Evolutionary conservation across 2,329 filamentous ascomycete species (phyloP).

Genomic region (Chalaropsis thielavioides): DNA sequence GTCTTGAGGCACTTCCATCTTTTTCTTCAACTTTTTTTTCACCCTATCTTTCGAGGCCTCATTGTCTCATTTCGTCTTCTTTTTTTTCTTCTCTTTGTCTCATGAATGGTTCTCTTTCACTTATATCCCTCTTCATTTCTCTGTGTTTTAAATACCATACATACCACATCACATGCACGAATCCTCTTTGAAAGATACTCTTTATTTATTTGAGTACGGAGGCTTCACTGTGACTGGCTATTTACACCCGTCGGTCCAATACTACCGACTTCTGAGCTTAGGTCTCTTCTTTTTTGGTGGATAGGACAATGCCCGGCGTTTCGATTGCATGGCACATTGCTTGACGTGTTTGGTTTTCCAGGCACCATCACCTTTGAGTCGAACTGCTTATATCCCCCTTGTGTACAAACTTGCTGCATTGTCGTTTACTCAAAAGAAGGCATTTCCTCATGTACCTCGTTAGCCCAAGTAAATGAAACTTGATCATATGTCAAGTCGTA

Average conservation of each 20-base stretch:
- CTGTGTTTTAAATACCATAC: slow-evolving; percentile 1
- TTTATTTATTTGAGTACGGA: neutral
- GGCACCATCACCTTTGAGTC: neutral
- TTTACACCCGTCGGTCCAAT: neutral
- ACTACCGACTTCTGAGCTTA: no score
- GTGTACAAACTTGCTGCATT: no score
- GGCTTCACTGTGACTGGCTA: neutral
- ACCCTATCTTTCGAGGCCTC: neutral
- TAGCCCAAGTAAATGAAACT: no score
- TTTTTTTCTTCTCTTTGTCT: neutral
- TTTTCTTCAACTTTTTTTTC: neutral
- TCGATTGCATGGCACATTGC: neutral
- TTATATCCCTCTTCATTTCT: slow-evolving; percentile 9
- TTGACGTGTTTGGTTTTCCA: neutral
- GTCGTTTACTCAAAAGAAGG: neutral
- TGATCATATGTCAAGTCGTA: no score
- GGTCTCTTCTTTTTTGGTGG: no score
- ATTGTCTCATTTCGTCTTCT: neutral
- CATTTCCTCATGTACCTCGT: neutral
- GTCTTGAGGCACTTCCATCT: neutral
- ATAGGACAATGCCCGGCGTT: no score
- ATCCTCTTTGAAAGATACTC: neutral
- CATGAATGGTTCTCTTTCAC: neutral
- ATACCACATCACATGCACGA: neutral
- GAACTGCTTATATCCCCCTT: neutral